phyloP scores from a whole-genome alignment of 1,139 yeast genomes.

The Yamadazyma mexicana region DNA sequence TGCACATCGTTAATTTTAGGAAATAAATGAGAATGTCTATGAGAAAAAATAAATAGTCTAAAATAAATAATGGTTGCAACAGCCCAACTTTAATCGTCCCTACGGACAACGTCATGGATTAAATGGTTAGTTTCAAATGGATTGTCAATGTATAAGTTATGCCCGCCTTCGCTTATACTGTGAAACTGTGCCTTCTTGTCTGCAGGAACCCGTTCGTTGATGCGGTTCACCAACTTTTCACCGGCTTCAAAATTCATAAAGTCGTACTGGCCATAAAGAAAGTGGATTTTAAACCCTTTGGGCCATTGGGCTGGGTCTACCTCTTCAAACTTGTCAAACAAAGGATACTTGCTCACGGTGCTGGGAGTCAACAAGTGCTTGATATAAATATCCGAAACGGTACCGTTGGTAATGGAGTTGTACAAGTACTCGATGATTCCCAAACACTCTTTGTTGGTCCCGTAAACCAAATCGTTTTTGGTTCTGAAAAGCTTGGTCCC shows the following conservation, averaged over 20 bases:
- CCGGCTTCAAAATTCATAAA: constrained; percentile 88
- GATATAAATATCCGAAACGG: constrained; percentile 65
- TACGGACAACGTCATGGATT: constrained; percentile 20
- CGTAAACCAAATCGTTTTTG: constrained; percentile 36
- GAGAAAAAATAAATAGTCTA: too few relatives aligned
- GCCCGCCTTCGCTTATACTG: constrained; percentile 44
- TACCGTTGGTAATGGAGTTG: constrained; percentile 58
- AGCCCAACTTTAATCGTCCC: constrained; percentile 7
- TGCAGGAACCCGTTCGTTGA: constrained; percentile 26
- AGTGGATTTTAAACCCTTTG: constrained; percentile 39
- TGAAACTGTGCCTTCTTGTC: constrained; percentile 18
- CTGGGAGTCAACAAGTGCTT: constrained; percentile 70
- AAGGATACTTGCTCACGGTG: constrained; percentile 75
- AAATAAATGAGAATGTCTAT: too few relatives aligned
- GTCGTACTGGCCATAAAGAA: constrained; percentile 80
- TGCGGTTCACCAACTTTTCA: constrained; percentile 40
- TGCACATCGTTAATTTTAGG: too few relatives aligned
- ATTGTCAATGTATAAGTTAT: constrained; percentile 47
- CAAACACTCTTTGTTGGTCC: constrained; percentile 43
- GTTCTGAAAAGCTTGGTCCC: constrained; percentile 28
- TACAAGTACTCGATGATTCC: constrained; percentile 58
- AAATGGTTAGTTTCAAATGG: constrained; percentile 55
- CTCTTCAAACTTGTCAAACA: constrained; percentile 57
- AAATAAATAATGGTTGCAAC: too few relatives aligned
- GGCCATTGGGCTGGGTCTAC: constrained; percentile 26